A percentile compares a stretch with the other conserved stretches of the same genome.
phyloP scores from a whole-genome alignment of 2,329 filamentous ascomycete genomes.

The Epichloe gansuensis region DNA sequence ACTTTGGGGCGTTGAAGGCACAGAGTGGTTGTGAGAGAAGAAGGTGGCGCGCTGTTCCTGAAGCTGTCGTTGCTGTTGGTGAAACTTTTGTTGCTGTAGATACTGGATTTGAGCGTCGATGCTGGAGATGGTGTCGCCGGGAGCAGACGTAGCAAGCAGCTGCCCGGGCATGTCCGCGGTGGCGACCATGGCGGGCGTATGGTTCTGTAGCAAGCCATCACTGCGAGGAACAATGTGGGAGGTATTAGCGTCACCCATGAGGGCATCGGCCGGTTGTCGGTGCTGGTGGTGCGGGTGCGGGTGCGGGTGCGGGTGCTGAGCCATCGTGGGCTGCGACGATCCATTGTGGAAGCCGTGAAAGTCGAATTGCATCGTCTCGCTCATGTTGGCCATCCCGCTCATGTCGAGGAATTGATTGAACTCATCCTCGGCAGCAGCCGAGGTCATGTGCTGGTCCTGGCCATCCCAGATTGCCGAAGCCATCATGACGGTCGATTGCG shows the following conservation, averaged over 20 bases:
- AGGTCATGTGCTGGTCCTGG: slow-evolving; percentile 42
- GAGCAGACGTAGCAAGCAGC: slow-evolving; percentile 27
- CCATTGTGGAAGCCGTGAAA: slow-evolving; percentile 42
- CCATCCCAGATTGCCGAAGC: slow-evolving; percentile 41
- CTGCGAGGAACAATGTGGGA: slow-evolving; percentile 19
- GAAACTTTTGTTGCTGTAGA: slow-evolving; percentile 49
- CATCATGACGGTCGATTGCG: slow-evolving; percentile 29
- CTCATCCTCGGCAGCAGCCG: slow-evolving; percentile 40
- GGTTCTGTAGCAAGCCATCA: slow-evolving; percentile 28
- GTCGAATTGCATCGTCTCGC: slow-evolving; percentile 46
- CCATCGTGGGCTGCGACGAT: slow-evolving; percentile 21
- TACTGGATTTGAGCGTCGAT: slow-evolving; percentile 56
- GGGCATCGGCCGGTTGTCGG: slow-evolving; percentile 21
- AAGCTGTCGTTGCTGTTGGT: slow-evolving; percentile 46
- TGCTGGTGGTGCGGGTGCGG: slow-evolving; percentile 6
- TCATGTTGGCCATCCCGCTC: slow-evolving; percentile 40
- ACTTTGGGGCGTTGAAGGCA: slow-evolving; percentile 72
- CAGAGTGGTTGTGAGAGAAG: slow-evolving; percentile 45
- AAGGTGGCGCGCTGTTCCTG: slow-evolving; percentile 45
- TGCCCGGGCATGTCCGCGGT: slow-evolving; percentile 33
- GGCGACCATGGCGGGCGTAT: slow-evolving; percentile 35
- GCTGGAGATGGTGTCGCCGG: slow-evolving; percentile 42
- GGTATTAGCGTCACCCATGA: slow-evolving; percentile 23
- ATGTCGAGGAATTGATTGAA: slow-evolving; percentile 55
- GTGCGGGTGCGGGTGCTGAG: slow-evolving; percentile 15